These are phyloP conservation scores for Globisporangium cystogenes DNA, from an alignment of 352 stramenopile species.

Conservation along the genomic window DNA sequence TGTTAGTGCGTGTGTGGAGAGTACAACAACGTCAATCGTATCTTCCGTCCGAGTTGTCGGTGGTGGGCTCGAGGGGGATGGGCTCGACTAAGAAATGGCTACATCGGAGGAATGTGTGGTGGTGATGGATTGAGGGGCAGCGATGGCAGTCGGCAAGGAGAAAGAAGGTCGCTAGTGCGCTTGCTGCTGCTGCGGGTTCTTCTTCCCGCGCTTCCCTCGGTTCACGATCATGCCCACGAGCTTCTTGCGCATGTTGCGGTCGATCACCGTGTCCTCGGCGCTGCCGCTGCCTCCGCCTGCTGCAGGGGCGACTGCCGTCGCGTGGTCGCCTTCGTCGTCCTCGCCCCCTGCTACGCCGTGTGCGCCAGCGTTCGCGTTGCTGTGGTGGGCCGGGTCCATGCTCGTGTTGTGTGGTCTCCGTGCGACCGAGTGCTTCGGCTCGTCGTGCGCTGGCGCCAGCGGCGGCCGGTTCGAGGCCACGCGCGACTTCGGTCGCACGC, in stretches of 20 bases:
- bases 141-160: not conserved
- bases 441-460: conserved; percentile 15
- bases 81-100: too few species aligned
- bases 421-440: conserved; percentile 15
- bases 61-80: too few species aligned
- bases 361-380: not conserved
- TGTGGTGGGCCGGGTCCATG: conserved; percentile 8
- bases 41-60: too few species aligned
- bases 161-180: not conserved
- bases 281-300: conserved; percentile 4
- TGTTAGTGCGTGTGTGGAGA: too few species aligned
- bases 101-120: not conserved
- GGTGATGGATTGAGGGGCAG: too few species aligned
- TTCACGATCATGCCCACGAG: conserved; percentile 79
- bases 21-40: too few species aligned
- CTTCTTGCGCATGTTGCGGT: conserved; percentile 79
- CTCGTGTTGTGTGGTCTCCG: conserved; percentile 13
- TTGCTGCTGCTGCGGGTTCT: conserved; percentile 18
- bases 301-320: not conserved
- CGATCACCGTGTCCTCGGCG: conserved; percentile 64
- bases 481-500: conserved; percentile 68
- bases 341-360: conserved; percentile 20
- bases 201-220: conserved; percentile 68
- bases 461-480: conserved; percentile 19
- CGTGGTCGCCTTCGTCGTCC: conserved; percentile 16